Evolutionary conservation across 192 early-diverging fungal genomes (phyloP).

Genomic region (Umbelopsis ramanniana): DNA sequence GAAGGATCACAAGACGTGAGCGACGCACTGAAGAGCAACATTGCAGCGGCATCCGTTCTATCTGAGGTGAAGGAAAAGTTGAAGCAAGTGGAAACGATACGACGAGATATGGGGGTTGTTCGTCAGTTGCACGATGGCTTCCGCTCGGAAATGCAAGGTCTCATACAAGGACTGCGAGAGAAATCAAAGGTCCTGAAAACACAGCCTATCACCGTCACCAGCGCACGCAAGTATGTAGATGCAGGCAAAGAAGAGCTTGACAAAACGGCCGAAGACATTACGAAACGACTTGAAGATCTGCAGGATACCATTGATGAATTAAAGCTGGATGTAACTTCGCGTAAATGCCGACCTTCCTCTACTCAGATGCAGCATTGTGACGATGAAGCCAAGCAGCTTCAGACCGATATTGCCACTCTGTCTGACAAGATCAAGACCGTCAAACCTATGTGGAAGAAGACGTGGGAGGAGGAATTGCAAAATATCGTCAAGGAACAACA

Average conservation of each 20-base stretch:
- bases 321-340: slow-evolving; percentile 70
- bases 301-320: slow-evolving; percentile 70
- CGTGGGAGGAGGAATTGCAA: slow-evolving; percentile 81
- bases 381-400: slow-evolving; percentile 51
- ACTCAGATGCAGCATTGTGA: slow-evolving; percentile 53
- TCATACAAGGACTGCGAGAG: slow-evolving; percentile 62
- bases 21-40: background rate
- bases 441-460: slow-evolving; percentile 72
- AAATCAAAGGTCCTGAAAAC: slow-evolving; percentile 23
- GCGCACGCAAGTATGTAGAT: slow-evolving; percentile 52
- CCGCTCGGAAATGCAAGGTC: slow-evolving; percentile 66
- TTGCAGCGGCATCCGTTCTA: background rate
- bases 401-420: slow-evolving; percentile 48
- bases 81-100: slow-evolving; percentile 50
- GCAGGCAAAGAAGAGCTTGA: slow-evolving; percentile 57
- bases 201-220: slow-evolving; percentile 28
- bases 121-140: slow-evolving; percentile 52
- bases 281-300: slow-evolving; percentile 62
- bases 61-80: slow-evolving; percentile 40
- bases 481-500: slow-evolving; percentile 75
- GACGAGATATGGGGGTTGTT: slow-evolving; percentile 52
- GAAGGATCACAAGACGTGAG: background rate
- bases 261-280: slow-evolving; percentile 50
- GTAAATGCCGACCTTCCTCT: slow-evolving; percentile 62
- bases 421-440: slow-evolving; percentile 59